phyloP scores from a whole-genome alignment of 1,284 basidiomycete species.

The Fomitopsis palustris region DNA sequence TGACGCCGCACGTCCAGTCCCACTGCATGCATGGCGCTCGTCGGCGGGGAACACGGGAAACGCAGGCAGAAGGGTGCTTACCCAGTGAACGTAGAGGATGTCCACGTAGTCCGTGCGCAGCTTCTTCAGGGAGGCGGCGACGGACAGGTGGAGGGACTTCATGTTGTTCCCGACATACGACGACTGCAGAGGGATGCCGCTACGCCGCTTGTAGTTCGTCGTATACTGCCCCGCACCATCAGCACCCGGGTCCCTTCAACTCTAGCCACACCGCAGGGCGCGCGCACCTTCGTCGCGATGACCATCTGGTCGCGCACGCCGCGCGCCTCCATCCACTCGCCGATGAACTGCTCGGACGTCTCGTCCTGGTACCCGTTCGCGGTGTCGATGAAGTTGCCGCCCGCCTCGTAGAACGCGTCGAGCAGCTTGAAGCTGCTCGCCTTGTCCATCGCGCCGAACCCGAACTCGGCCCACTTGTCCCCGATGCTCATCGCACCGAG shows the following conservation, averaged over 20 bases:
- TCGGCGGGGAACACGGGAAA: not conserved
- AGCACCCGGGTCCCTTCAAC: not conserved
- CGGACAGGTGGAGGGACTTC: slow-evolving; percentile 31
- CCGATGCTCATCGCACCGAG: slow-evolving; percentile 54
- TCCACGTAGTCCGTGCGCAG: slow-evolving; percentile 47
- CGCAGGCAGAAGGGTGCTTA: too few relatives aligned
- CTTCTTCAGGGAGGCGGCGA: slow-evolving; percentile 39
- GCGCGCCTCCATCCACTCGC: slow-evolving; percentile 16
- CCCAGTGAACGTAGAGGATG: slow-evolving; percentile 50
- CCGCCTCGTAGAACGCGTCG: slow-evolving; percentile 2
- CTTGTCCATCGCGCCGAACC: slow-evolving; percentile 38
- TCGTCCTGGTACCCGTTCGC: slow-evolving; percentile 1
- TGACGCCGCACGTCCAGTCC: slow-evolving; percentile 40
- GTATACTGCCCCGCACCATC: slow-evolving; percentile 27
- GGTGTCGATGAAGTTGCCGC: not conserved
- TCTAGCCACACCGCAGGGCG: not conserved
- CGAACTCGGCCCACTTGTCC: slow-evolving; percentile 38
- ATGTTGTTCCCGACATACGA: slow-evolving; percentile 45
- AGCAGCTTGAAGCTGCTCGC: slow-evolving; percentile 23
- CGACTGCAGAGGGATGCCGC: slow-evolving; percentile 22
- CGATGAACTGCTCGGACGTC: not conserved
- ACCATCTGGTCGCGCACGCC: slow-evolving; percentile 25
- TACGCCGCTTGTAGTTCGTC: slow-evolving; percentile 26
- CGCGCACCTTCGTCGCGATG: not conserved
- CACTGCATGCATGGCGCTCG: slow-evolving; percentile 19